Conservation (phyloP, 2,329 filamentous ascomycete species). For the Colletotrichum sp. region DNA sequence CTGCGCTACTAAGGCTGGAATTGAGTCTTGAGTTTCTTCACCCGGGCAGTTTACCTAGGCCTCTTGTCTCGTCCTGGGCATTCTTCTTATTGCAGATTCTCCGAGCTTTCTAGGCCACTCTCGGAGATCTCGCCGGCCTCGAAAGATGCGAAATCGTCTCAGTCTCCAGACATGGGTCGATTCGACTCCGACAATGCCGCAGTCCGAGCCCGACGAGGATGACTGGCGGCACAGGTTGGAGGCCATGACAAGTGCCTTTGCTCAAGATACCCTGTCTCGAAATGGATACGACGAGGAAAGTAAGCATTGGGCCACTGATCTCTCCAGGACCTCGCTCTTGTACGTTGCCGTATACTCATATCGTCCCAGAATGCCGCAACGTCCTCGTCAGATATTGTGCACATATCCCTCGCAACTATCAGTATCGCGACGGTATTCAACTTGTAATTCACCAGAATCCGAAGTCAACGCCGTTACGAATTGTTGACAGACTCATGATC, state of each 20-base stretch:
- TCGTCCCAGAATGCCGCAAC: conserved; percentile 45
- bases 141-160: conserved; percentile 2
- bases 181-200: neutral
- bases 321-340: neutral
- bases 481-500: neutral
- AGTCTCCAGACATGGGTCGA: conserved; percentile 16
- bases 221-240: conserved; percentile 1
- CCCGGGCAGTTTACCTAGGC: neutral
- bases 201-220: neutral
- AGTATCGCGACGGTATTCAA: conserved; percentile 49
- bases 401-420: conserved; percentile 49
- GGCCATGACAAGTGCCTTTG: neutral
- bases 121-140: neutral
- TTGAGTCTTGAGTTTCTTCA: neutral
- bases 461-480: neutral
- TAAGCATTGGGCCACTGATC: neutral
- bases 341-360: neutral
- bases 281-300: conserved; percentile 17
- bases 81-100: neutral
- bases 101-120: neutral
- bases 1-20: neutral
- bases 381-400: conserved; percentile 49
- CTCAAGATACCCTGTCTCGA: neutral
- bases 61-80: neutral
- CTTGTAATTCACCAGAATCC: conserved; percentile 32